Evolutionary conservation across 768 basidiomycete species (phyloP), one percentile per base, ranked within the genome.

Genomic region (Calvatia gigantea): DNA sequence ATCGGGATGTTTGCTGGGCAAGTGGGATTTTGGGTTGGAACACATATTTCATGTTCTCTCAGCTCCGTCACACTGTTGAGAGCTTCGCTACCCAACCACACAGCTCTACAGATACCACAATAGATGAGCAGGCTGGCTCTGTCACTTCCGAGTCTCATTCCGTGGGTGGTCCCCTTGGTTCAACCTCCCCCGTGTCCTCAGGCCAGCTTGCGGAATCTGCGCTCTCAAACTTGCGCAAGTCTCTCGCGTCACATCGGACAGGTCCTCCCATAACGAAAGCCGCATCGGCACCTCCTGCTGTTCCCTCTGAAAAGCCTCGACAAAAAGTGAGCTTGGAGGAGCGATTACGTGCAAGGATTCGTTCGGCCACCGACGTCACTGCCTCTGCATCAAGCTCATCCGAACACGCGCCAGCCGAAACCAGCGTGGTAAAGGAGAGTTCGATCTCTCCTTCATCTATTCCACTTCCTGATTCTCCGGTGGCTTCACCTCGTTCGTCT

Each of bases 61-160:
- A 86, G 63, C 82, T 89, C 65, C 79, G 81, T 35, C 83, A 86
- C 55, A 86, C 85, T 57, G 85, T 92, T 15, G 90, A 91, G 66
- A 82, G 73, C 48, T 70, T 90, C 32, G 83, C 85, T 17, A 61
- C 65, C 9, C 64, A 62, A 23, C 61, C 61, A 32, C 43, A 62
- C 32, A 59, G 55, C 33, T 55, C 61, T n/a, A 46, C 57, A 27
- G 60, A 61, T 27, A 23, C 47, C 2, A 17, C 29, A 32, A 27
- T 59, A 27, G 62, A 63, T 52, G 46, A 59, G 44, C 60, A 60
- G 31, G 39, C 51, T 31, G 55, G 50, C 42, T 51, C 60, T 29
- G 28, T 46, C 48, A 23, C 49, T 54, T 61, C 70, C 51, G 72
- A 73, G 25, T 70, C 78, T 33, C 68, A 67, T 58, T 75, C 81